These are phyloP conservation scores for Alternaria hordeiaustralica DNA, from an alignment of 2,329 filamentous ascomycete species.

Conservation along the genomic window DNA sequence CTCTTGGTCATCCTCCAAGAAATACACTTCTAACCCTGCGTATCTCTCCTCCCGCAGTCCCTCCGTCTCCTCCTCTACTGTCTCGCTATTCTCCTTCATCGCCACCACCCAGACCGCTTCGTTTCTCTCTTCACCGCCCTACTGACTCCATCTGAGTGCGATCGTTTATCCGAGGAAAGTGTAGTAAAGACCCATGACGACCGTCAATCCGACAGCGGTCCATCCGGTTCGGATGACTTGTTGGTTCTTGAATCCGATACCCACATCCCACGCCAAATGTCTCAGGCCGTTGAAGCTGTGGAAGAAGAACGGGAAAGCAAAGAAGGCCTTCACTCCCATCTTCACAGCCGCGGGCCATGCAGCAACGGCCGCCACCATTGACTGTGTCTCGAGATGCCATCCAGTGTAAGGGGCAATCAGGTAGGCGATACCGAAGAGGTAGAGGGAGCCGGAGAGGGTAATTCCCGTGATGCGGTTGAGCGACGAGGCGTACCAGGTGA, in stretches of 20 bases:
- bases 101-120: neutral
- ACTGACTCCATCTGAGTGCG: neutral
- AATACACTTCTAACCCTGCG: neutral
- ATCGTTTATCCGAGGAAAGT: slow-evolving; percentile 23
- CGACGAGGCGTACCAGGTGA: slow-evolving; percentile 80
- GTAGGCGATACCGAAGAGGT: slow-evolving; percentile 82
- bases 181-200: slow-evolving; percentile 47
- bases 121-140: neutral
- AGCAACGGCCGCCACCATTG: slow-evolving; percentile 69
- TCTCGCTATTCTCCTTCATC: neutral
- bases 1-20: neutral
- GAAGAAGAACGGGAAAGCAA: slow-evolving; percentile 72
- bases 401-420: slow-evolving; percentile 78
- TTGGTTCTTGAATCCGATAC: slow-evolving; percentile 67
- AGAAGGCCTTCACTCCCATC: slow-evolving; percentile 62
- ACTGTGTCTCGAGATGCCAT: slow-evolving; percentile 70
- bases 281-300: slow-evolving; percentile 73
- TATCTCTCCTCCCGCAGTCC: neutral
- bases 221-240: slow-evolving; percentile 71
- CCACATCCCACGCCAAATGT: slow-evolving; percentile 75
- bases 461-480: slow-evolving; percentile 86
- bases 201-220: slow-evolving; percentile 64
- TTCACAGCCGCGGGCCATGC: slow-evolving; percentile 66
- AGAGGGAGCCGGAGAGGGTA: slow-evolving; percentile 74
- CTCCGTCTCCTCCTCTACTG: neutral